Evolutionary conservation across 1,139 yeast species (phyloP).

Genomic region (Citeromyces hawaiiensis): DNA sequence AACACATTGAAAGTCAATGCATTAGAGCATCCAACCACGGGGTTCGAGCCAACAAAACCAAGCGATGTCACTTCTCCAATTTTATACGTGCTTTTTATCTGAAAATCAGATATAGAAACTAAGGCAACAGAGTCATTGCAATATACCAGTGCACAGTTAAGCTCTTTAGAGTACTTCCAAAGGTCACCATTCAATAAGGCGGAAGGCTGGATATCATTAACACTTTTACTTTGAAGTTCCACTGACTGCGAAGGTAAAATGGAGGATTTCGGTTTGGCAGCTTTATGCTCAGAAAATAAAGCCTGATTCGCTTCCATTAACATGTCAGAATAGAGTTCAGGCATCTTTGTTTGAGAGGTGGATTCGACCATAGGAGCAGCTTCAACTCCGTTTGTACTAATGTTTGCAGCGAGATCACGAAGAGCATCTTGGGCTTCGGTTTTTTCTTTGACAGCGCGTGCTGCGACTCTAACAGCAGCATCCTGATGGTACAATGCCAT

Average conservation of each 20-base stretch:
- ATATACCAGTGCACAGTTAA: neutral
- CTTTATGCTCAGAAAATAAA: conserved; percentile 8
- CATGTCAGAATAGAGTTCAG: conserved; percentile 1
- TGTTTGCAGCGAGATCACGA: conserved; percentile 24
- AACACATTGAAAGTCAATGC: neutral
- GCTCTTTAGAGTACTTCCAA: neutral
- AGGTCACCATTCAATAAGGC: neutral
- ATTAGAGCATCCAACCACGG: neutral
- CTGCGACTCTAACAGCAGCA: conserved; percentile 83
- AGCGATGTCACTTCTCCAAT: neutral
- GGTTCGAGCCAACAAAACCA: neutral
- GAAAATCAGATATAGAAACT: neutral
- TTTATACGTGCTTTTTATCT: neutral
- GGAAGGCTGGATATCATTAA: neutral
- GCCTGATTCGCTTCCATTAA: conserved; percentile 6
- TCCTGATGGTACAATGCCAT: conserved; percentile 74
- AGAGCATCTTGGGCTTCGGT: conserved; percentile 59
- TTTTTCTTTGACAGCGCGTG: conserved; percentile 56
- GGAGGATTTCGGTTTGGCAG: conserved; percentile 6
- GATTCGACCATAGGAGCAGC: conserved; percentile 4
- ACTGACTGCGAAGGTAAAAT: conserved; percentile 2
- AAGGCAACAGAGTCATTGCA: neutral
- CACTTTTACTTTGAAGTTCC: neutral
- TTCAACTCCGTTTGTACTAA: conserved; percentile 6
- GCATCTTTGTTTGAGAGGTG: conserved; percentile 1